phyloP scores from a whole-genome alignment of 1,284 basidiomycete genomes.

The Porogramme epimiltina region DNA sequence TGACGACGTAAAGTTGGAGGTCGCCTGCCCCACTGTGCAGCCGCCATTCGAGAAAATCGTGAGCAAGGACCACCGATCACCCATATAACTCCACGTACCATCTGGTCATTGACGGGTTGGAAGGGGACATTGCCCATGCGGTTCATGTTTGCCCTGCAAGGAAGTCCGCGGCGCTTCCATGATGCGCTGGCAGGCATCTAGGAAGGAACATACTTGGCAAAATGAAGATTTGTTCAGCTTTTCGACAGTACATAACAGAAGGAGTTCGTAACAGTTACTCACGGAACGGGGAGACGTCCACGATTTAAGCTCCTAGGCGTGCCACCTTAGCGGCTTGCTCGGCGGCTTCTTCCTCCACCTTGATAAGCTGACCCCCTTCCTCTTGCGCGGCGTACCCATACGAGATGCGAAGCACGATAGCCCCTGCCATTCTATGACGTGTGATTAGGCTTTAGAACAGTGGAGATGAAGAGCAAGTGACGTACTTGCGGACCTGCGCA shows the following conservation, averaged over 20 bases:
- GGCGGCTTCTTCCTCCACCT: conserved; percentile 56
- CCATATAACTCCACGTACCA: conserved; percentile 39
- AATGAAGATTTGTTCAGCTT: conserved; percentile 36
- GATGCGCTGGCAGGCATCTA: conserved; percentile 70
- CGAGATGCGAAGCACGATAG: conserved; percentile 60
- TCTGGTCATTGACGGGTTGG: conserved; percentile 59
- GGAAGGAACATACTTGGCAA: conserved; percentile 55
- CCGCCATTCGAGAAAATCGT: not conserved
- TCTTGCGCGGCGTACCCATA: conserved; percentile 65
- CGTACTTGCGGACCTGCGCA: conserved; percentile 14
- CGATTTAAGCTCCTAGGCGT: conserved; percentile 37
- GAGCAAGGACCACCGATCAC: not conserved
- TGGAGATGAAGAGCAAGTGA: too few relatives aligned
- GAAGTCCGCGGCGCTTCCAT: conserved; percentile 54
- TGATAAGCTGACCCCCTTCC: conserved; percentile 56
- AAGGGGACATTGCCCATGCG: conserved; percentile 58
- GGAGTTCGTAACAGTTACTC: conserved; percentile 38
- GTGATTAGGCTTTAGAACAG: too few relatives aligned
- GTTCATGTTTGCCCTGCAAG: conserved; percentile 50
- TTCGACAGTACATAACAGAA: too few relatives aligned
- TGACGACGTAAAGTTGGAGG: conserved; percentile 12
- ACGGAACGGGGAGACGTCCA: conserved; percentile 37
- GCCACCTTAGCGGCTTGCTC: conserved; percentile 61
- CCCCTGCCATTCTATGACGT: conserved; percentile 51
- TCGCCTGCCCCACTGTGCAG: conserved; percentile 10